Conservation (phyloP, 2,329 filamentous ascomycete genomes). For the Venturia oleaginea region DNA sequence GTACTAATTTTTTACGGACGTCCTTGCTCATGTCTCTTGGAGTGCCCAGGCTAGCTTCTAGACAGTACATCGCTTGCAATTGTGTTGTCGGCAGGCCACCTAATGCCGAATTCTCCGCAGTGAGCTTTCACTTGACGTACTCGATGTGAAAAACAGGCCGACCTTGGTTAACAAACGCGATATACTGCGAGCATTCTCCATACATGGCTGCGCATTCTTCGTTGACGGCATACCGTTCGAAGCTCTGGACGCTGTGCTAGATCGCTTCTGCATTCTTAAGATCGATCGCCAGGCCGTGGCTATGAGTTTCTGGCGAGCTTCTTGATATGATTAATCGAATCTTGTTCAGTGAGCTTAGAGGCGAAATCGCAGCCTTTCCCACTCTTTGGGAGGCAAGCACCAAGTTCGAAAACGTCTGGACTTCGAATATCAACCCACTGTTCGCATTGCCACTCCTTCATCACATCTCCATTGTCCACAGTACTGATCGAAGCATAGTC, state of each 20-base stretch:
- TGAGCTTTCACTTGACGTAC: conserved; percentile 18
- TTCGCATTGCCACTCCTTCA: conserved; percentile 25
- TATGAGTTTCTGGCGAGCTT: conserved; percentile 22
- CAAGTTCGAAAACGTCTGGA: conserved; percentile 19
- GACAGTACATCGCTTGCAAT: background rate
- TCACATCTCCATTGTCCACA: conserved; percentile 22
- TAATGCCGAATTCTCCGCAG: background rate
- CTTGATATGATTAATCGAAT: conserved; percentile 22
- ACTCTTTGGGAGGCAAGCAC: conserved; percentile 16
- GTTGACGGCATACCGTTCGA: conserved; percentile 25
- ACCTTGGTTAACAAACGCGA: conserved; percentile 21
- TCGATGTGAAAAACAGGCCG: conserved; percentile 28
- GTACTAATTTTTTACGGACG: background rate
- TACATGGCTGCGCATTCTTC: conserved; percentile 23
- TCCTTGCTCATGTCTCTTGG: background rate
- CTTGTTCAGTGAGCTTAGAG: conserved; percentile 17
- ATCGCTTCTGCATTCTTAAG: conserved; percentile 26
- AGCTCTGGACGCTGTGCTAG: conserved; percentile 17
- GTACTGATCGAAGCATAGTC: conserved; percentile 21
- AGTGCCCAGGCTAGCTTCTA: background rate
- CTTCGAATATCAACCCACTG: conserved; percentile 23
- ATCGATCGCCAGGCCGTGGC: conserved; percentile 22
- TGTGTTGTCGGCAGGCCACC: background rate
- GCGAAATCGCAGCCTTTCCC: conserved; percentile 52
- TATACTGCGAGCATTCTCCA: conserved; percentile 21